phyloP scores from a whole-genome alignment of 768 basidiomycete species.

The Boletus sp. region DNA sequence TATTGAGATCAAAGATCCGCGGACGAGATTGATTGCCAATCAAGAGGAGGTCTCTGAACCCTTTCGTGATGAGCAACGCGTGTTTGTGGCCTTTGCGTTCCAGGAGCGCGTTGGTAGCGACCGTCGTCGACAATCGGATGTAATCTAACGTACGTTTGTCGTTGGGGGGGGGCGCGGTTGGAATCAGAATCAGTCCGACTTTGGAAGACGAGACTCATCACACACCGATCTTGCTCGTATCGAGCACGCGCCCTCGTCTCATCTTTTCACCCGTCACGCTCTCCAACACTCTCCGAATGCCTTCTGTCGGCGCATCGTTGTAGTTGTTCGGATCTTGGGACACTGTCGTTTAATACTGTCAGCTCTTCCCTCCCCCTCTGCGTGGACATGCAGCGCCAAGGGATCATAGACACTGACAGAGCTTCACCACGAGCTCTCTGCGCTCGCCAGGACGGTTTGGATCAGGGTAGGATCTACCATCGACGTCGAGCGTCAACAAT shows the following conservation, averaged over 20 bases:
- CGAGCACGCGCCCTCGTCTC: conserved; percentile 59
- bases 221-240: conserved; percentile 77
- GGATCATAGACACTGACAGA: conserved; percentile 47
- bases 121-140: conserved; percentile 89
- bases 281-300: conserved; percentile 84
- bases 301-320: conserved; percentile 90
- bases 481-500: background rate
- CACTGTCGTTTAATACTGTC: conserved; percentile 41
- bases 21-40: conserved; percentile 97
- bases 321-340: conserved; percentile 90
- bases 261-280: conserved; percentile 65
- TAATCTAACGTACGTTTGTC: conserved; percentile 72
- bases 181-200: too few relatives aligned
- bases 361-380: background rate
- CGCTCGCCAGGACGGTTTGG: conserved; percentile 55
- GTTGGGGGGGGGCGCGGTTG: too few relatives aligned
- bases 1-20: conserved; percentile 91
- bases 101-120: conserved; percentile 92
- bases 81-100: conserved; percentile 94
- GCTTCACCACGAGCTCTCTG: conserved; percentile 86
- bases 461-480: conserved; percentile 66
- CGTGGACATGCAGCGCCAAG: too few relatives aligned
- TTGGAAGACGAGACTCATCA: too few relatives aligned
- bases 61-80: conserved; percentile 86
- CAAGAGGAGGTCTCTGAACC: conserved; percentile 86